Percentiles rank a stretch among this genome's conserved stretches.
Evolutionary conservation across 306 rosid genomes (phyloP).

Genomic region (Cucurbita maxima): DNA sequence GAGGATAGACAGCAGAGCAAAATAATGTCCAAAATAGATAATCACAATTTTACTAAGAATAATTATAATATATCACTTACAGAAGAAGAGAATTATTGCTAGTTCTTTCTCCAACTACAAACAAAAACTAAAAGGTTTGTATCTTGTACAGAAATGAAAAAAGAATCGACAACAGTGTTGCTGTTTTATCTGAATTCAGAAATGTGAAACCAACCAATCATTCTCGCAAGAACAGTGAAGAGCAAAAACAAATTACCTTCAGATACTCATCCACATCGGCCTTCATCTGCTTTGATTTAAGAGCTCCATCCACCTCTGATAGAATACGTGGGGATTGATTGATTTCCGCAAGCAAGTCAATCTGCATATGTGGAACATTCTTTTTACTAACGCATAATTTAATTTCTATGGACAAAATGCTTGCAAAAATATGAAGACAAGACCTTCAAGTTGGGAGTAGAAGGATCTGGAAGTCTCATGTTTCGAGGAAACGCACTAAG

Average conservation of each 20-base stretch:
- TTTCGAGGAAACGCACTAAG: constrained; percentile 96
- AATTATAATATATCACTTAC: neutral
- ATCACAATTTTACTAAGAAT: neutral
- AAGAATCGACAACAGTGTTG: neutral
- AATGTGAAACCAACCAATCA: neutral
- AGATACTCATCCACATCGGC: constrained; percentile 82
- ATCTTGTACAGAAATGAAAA: neutral
- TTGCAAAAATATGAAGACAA: neutral
- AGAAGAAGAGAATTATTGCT: neutral
- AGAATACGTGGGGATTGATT: constrained; percentile 76
- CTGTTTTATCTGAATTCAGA: neutral
- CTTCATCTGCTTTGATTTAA: constrained; percentile 83
- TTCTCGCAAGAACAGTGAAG: neutral
- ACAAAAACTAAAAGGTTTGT: neutral
- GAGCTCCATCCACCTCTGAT: constrained; percentile 83
- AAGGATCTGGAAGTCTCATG: constrained; percentile 96
- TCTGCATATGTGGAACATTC: constrained; percentile 27
- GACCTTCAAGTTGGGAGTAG: constrained; percentile 89
- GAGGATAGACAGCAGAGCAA: neutral
- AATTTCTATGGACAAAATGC: neutral
- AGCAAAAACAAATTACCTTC: constrained; percentile 31
- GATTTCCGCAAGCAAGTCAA: constrained; percentile 88
- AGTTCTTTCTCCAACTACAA: neutral
- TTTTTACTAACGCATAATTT: neutral
- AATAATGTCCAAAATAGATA: neutral